A percentile compares a stretch with the other conserved stretches of the same genome.
phyloP scores from a whole-genome alignment of 768 basidiomycete genomes.

The Macrocybe gigantea region DNA sequence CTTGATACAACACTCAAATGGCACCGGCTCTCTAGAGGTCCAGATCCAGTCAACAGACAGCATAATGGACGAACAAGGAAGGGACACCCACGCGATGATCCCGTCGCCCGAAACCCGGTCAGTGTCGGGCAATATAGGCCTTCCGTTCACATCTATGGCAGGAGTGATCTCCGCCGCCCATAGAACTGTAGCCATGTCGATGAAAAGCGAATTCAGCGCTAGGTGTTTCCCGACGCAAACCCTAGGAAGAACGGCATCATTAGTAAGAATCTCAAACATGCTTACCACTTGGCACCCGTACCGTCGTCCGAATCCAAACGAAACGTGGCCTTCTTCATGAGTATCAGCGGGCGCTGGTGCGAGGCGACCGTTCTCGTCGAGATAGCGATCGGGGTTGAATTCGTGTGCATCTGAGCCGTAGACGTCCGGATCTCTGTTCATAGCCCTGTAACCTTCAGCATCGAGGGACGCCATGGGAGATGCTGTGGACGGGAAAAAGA shows the following conservation, averaged over 20 bases:
- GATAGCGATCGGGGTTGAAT: conserved; percentile 15
- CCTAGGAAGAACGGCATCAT: background rate
- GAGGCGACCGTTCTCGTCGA: conserved; percentile 2
- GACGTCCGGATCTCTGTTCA: conserved; percentile 16
- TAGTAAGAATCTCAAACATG: no score
- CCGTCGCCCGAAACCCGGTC: background rate
- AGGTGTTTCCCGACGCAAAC: conserved; percentile 2
- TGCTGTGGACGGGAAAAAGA: no score
- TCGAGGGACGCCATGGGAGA: no score
- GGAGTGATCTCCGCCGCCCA: background rate
- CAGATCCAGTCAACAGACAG: background rate
- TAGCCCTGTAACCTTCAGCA: conserved; percentile 5
- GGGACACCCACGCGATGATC: background rate
- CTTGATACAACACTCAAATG: background rate
- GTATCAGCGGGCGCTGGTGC: background rate
- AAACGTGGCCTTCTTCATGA: conserved; percentile 2
- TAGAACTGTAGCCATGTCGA: background rate
- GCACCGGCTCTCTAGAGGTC: background rate
- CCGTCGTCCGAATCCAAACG: conserved; percentile 4
- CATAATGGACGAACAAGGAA: background rate
- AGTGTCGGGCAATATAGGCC: background rate
- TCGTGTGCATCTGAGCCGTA: conserved; percentile 16
- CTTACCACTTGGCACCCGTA: background rate
- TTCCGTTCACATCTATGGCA: background rate
- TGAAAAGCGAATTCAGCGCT: conserved; percentile 4